Conservation (phyloP, 108 stramenopile species). For the Cylindrotheca closterium region DNA sequence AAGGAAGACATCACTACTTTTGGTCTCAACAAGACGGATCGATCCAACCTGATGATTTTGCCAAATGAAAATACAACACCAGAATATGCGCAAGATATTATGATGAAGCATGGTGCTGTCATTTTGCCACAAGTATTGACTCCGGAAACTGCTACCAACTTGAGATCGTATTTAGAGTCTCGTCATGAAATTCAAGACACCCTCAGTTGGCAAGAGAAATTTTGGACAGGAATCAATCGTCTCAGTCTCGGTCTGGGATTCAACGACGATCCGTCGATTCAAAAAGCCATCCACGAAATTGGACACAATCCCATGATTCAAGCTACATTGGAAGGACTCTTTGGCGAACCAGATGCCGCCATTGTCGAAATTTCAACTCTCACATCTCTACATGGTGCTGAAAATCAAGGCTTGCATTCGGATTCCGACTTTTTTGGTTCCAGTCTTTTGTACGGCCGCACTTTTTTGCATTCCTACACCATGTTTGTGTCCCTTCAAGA, state of each 20-base stretch:
- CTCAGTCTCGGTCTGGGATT: constrained; percentile 28
- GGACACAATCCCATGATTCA: constrained; percentile 24
- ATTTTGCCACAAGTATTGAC: constrained; percentile 20
- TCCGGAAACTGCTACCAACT: constrained; percentile 12
- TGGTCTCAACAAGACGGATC: background rate
- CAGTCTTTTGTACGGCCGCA: constrained; percentile 31
- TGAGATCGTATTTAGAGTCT: constrained; percentile 28
- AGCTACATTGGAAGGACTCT: constrained; percentile 17
- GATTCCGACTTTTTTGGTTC: constrained; percentile 42
- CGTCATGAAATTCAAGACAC: constrained; percentile 15
- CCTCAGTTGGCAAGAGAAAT: constrained; percentile 31
- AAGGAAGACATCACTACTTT: background rate
- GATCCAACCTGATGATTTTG: background rate
- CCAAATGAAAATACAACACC: background rate
- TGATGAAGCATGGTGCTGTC: constrained; percentile 47
- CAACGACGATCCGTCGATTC: constrained; percentile 26
- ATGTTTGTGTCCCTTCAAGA: constrained; percentile 54
- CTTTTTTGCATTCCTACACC: constrained; percentile 53
- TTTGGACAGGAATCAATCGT: constrained; percentile 24
- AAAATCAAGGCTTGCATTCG: constrained; percentile 35
- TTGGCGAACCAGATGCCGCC: constrained; percentile 39
- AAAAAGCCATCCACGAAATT: constrained; percentile 32
- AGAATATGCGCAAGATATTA: constrained; percentile 14
- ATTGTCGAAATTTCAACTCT: constrained; percentile 43
- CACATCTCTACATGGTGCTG: constrained; percentile 31